Conservation (phyloP, 2,329 filamentous ascomycete genomes). For the Dryadomyces quercivorus region DNA sequence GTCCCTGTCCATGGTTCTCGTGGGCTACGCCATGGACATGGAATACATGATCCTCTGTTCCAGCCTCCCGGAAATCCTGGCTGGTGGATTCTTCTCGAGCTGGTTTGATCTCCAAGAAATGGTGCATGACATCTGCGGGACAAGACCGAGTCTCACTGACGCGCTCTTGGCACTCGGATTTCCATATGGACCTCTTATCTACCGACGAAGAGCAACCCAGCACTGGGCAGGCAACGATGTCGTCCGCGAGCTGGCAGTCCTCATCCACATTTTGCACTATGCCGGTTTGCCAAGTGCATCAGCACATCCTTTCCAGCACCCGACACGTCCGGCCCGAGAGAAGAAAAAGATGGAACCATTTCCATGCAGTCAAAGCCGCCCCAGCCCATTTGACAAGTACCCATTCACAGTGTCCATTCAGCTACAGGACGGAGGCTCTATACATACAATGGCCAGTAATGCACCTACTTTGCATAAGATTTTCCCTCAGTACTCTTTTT, state of each 20-base stretch:
- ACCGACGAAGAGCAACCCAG: too few species aligned
- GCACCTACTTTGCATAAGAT: not conserved
- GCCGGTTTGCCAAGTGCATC: not conserved
- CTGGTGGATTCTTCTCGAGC: not conserved
- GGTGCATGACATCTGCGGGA: not conserved
- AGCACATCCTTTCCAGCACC: not conserved
- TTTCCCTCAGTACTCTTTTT: not conserved
- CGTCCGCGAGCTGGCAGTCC: not conserved
- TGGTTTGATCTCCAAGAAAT: constrained; percentile 1
- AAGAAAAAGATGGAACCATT: not conserved
- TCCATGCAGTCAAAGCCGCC: not conserved
- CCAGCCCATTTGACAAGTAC: not conserved
- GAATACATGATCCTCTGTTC: not conserved
- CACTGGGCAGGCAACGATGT: constrained; percentile 2
- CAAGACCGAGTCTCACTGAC: not conserved
- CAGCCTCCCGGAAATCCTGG: not conserved
- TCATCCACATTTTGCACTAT: constrained; percentile 1
- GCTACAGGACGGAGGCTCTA: not conserved
- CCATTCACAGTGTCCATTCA: not conserved
- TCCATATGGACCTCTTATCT: not conserved
- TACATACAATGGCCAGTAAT: not conserved
- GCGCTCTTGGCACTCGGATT: not conserved
- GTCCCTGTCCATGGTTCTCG: not conserved
- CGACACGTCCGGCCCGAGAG: too few species aligned
- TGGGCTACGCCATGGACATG: not conserved